Evolutionary conservation across 306 rosid species (phyloP).

Genomic region (Vigna mungo): DNA sequence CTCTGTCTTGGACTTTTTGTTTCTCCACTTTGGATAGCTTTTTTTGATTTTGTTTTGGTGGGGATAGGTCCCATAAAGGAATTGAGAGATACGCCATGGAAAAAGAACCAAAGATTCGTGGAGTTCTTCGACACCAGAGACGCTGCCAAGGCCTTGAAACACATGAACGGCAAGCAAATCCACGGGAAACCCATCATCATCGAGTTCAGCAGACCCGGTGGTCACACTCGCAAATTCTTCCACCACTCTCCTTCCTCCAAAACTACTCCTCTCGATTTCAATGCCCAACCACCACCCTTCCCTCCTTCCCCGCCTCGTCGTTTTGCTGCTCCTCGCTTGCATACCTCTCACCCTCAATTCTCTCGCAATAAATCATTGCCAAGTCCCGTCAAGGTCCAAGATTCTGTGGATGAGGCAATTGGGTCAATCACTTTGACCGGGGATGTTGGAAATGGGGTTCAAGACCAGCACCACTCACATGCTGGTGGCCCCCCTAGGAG

Average conservation of each 20-base stretch:
- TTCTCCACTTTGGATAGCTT: slow-evolving; percentile 11
- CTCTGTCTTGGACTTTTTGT: slow-evolving; percentile 30
- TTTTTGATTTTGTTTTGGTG: not conserved
- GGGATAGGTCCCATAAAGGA: slow-evolving; percentile 78
- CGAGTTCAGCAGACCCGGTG: slow-evolving; percentile 81
- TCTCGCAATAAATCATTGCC: not conserved
- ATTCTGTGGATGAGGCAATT: slow-evolving; percentile 42
- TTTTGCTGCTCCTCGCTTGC: slow-evolving; percentile 27
- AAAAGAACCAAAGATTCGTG: slow-evolving; percentile 79
- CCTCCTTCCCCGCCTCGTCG: slow-evolving; percentile 33
- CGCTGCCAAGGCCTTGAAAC: slow-evolving; percentile 69
- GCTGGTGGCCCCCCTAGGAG: slow-evolving; percentile 15
- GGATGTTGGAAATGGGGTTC: slow-evolving; percentile 18
- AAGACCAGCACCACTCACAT: slow-evolving; percentile 42
- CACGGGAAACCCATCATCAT: slow-evolving; percentile 64
- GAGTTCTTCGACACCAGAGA: slow-evolving; percentile 85
- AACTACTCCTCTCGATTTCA: no score
- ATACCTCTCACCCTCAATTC: slow-evolving; percentile 18
- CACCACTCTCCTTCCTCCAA: slow-evolving; percentile 5
- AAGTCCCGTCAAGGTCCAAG: not conserved
- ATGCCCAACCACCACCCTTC: not conserved
- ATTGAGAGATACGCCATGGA: slow-evolving; percentile 72
- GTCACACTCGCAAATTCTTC: slow-evolving; percentile 56
- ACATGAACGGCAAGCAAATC: slow-evolving; percentile 78
- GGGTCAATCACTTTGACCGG: slow-evolving; percentile 52